phyloP scores from a whole-genome alignment of 331 rosid genomes.

The Rosa hybrid region DNA sequence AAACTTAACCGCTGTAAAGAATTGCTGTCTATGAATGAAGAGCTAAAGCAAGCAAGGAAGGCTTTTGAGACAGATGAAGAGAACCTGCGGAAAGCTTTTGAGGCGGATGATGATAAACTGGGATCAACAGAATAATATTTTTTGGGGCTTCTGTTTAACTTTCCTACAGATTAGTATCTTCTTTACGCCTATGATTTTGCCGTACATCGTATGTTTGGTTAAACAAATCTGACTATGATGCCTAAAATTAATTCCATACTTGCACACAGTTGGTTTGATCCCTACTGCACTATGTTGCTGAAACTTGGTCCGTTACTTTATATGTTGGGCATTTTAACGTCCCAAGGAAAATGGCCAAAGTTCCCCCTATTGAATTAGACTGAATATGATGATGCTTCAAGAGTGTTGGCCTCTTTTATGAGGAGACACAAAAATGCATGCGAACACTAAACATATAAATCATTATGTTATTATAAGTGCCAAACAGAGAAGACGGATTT shows the following conservation, averaged over 20 bases:
- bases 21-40: constrained; percentile 87
- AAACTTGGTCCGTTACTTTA: not conserved
- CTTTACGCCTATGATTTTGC: not conserved
- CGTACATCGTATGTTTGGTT: not conserved
- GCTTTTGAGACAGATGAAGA: constrained; percentile 74
- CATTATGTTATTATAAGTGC: no score
- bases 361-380: no score
- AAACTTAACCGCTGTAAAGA: constrained; percentile 85
- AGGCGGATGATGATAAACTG: constrained; percentile 51
- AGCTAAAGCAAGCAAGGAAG: constrained; percentile 88
- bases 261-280: not conserved
- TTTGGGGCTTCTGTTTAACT: no score
- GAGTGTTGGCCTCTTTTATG: no score
- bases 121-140: constrained; percentile 12
- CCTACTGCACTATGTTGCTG: not conserved
- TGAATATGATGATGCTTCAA: no score
- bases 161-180: not conserved
- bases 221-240: not conserved
- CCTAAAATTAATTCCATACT: not conserved
- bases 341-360: no score
- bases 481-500: no score
- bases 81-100: constrained; percentile 59
- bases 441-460: no score
- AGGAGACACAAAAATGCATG: no score
- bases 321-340: no score